These are phyloP conservation scores for Aureobasidium pullulans DNA, from an alignment of 2,329 filamentous ascomycete genomes.

Conservation along the genomic window DNA sequence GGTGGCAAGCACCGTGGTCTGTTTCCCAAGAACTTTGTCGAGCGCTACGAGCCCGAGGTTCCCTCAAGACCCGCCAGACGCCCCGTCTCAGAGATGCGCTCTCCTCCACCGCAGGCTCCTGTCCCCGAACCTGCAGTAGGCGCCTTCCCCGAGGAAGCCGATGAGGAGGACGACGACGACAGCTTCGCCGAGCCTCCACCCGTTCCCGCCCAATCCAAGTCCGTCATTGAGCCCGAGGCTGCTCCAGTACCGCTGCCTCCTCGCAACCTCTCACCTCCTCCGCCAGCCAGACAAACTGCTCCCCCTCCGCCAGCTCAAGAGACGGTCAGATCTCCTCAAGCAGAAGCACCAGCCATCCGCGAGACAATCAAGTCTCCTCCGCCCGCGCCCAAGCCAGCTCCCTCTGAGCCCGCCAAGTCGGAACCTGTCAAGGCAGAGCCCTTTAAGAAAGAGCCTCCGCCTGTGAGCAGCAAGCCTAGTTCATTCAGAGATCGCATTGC, in stretches of 20 bases:
- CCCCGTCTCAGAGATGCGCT: constrained; percentile 53
- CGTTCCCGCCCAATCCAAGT: constrained; percentile 27
- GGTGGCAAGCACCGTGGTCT: constrained; percentile 76
- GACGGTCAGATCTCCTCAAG: not conserved
- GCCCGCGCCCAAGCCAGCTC: constrained; percentile 21
- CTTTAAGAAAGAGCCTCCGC: constrained; percentile 56
- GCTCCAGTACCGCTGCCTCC: constrained; percentile 28
- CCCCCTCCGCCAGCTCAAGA: constrained; percentile 1
- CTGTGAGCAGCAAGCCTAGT: constrained; percentile 64
- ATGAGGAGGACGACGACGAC: constrained; percentile 25
- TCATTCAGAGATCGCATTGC: constrained; percentile 95
- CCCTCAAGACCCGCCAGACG: constrained; percentile 79
- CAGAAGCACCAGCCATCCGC: constrained; percentile 6
- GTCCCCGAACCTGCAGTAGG: constrained; percentile 25
- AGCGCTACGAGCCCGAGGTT: constrained; percentile 85
- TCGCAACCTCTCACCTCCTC: not conserved
- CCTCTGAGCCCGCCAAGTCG: constrained; percentile 24
- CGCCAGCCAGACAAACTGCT: not conserved
- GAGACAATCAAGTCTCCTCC: constrained; percentile 22
- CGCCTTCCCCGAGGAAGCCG: constrained; percentile 25
- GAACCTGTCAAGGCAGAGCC: constrained; percentile 31
- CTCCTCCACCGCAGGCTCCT: constrained; percentile 22
- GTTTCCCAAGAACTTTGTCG: constrained; percentile 95
- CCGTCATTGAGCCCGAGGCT: constrained; percentile 22
- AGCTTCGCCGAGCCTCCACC: constrained; percentile 18